Evolutionary conservation across 805 yeast genomes (phyloP), one percentile per base, ranked within the genome.

Genomic region (Saturnispora saitoi): DNA sequence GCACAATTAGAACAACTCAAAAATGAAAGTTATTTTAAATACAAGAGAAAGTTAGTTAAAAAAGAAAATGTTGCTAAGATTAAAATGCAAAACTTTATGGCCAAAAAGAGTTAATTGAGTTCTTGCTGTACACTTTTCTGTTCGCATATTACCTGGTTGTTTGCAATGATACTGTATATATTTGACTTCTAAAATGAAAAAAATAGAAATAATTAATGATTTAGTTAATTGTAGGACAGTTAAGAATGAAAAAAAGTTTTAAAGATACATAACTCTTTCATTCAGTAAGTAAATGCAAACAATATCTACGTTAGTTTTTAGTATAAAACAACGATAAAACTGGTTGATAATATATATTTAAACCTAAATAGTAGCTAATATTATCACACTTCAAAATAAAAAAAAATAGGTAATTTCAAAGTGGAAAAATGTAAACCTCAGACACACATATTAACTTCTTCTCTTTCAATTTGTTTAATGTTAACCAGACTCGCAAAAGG

Each of bases 71-170:
- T 86, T 49, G 74, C 75, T 51, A 73, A 71, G 56, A 86, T 88
- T 61, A 89, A 87, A 67, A 76, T 77, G 59, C 81, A 78, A 63
- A 90, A 90, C 73, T 90, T 89, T 68, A 68, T 85, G 67, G 70
- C 81, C 32, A 77, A 77, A 56, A 75, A 78, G 75, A 54, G 51
- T 31, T 51, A 54, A 39, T 8, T 19, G 22, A 6, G 28, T 24
- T 17, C 26, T 37, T 22, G 10, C 5, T 37, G 28, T 20, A 34
- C 12, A 7, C 12, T 19, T 34, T 15, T 34, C 19, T 15, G 17
- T 19, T 34, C 12, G 38, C 24, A 34, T 34, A 17, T 34, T 20
- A 19, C 38, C 17, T 20, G 38, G 38, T 34, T 34, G 8, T 34
- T 34, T 19, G 19, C 10, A 10, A 34, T n/a, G 14, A 34, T 34